phyloP scores from a whole-genome alignment of 2,329 filamentous ascomycete genomes.

The Ilyonectria robusta region DNA sequence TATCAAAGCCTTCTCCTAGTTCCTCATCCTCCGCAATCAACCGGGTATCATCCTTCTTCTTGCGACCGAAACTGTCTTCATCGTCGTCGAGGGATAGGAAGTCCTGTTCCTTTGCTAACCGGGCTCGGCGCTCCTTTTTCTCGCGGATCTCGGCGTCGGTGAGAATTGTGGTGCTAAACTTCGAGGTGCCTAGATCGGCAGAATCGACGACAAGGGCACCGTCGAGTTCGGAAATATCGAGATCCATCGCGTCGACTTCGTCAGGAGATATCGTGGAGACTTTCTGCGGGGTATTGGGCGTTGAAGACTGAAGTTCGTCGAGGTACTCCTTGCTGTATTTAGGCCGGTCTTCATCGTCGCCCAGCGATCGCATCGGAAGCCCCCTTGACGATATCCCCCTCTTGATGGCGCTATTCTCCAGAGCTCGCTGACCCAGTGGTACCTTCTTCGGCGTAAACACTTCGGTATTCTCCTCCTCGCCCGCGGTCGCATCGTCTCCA shows the following conservation, averaged over 20 bases:
- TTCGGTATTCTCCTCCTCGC: slow-evolving; percentile 64
- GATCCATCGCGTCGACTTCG: slow-evolving; percentile 66
- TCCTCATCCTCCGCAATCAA: slow-evolving; percentile 91
- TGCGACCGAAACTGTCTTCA: slow-evolving; percentile 60
- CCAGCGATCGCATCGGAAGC: slow-evolving; percentile 70
- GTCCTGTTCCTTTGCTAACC: slow-evolving; percentile 78
- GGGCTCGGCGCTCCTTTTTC: slow-evolving; percentile 90
- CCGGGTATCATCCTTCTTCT: slow-evolving; percentile 79
- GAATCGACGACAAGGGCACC: slow-evolving; percentile 75
- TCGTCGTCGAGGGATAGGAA: slow-evolving; percentile 76
- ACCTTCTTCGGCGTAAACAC: slow-evolving; percentile 77
- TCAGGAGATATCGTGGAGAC: slow-evolving; percentile 61
- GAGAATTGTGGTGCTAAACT: slow-evolving; percentile 70
- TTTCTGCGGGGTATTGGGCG: slow-evolving; percentile 84
- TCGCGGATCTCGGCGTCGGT: slow-evolving; percentile 89
- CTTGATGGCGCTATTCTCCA: slow-evolving; percentile 76
- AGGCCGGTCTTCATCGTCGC: slow-evolving; percentile 77
- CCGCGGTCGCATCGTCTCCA: slow-evolving; percentile 65
- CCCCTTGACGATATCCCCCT: slow-evolving; percentile 63
- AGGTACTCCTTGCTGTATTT: slow-evolving; percentile 90
- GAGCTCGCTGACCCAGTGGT: slow-evolving; percentile 72
- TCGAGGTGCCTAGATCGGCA: slow-evolving; percentile 50
- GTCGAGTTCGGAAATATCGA: slow-evolving; percentile 73
- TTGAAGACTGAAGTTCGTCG: slow-evolving; percentile 87
- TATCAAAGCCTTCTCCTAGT: slow-evolving; percentile 92